phyloP scores from a whole-genome alignment of 768 basidiomycete species.

The Podaxis carcinomalis region DNA sequence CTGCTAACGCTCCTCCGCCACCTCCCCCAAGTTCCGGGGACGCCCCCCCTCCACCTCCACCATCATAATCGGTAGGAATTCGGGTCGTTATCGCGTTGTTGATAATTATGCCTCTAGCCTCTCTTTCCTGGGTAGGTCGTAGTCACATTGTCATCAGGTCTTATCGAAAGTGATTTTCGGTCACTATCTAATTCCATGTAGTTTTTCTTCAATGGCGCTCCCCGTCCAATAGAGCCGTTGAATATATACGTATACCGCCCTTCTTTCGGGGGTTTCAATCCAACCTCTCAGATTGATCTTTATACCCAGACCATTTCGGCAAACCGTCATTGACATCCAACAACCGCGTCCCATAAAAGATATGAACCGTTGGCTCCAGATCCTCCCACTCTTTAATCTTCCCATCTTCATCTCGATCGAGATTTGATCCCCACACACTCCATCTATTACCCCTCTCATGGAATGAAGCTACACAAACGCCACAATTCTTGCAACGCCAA shows the following conservation, averaged over 20 bases:
- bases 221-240: neutral
- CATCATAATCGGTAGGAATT: neutral
- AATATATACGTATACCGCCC: neutral
- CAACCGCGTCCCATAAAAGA: slow-evolving; percentile 63
- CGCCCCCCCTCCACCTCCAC: neutral
- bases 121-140: neutral
- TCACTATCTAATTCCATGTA: neutral
- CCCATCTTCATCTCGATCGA: slow-evolving; percentile 50
- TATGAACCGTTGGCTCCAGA: slow-evolving; percentile 59
- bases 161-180: neutral
- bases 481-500: slow-evolving; percentile 60
- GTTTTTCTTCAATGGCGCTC: neutral
- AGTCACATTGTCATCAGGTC: neutral
- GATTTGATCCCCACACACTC: slow-evolving; percentile 56
- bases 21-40: slow-evolving; percentile 2
- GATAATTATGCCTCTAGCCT: neutral
- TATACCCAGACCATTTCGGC: slow-evolving; percentile 67
- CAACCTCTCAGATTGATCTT: slow-evolving; percentile 35
- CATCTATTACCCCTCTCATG: slow-evolving; percentile 44
- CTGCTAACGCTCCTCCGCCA: neutral
- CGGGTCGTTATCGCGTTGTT: neutral
- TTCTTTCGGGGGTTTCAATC: slow-evolving; percentile 8
- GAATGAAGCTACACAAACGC: slow-evolving; percentile 46
- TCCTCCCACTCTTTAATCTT: slow-evolving; percentile 48
- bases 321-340: slow-evolving; percentile 52